Base-by-base conservation (phyloP, 2,329 filamentous ascomycete genomes). In the Pestalotiopsis sp. region DNA sequence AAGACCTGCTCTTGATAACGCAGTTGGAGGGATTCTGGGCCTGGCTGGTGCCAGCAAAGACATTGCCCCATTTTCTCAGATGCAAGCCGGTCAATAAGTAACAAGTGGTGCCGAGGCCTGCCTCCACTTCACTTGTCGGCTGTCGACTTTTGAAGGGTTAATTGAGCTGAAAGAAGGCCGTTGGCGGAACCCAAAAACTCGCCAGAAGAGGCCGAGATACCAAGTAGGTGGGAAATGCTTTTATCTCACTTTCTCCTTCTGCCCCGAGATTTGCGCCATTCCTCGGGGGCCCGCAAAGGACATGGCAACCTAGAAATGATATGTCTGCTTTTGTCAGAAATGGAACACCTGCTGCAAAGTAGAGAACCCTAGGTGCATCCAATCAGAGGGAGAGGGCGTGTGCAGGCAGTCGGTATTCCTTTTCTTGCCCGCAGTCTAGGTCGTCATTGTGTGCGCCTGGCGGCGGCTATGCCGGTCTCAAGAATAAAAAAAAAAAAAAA, bases 1-100 rank as follows among this genome's bases (percentile, higher is more conserved):
- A 52, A 52, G 45, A 52, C 41, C n/a, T n/a, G 13, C 45, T 52
- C 9, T 27, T 59, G 57, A 27, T 27, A 59, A 27, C 31, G 27
- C 27, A 27, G 27, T 6, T 59, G 57, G 23, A 59, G 20, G 4
- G 45, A 52, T 17, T 59, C 57, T 27, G 31, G 59, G 31, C 27
- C 59, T 57, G 45, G 63, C 41, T 66, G 63, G 63, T 66, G 63
- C 63, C 63, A 66, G 49, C 63, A 40, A 66, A 66, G 63, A 49
- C 20, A 23, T 36, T n/a, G 49, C 45, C 49, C 63, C 63, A 56
- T 31, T 66, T 45, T 25, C 40, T 49, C 27, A 27, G 25, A 57
- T 66, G 63, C 63, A 63, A 57, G 31, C 31, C 6, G 31, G 31
- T 36, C 31, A 36, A 36, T 36, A 36, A 36, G 31, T 36, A 36